Conservation (phyloP, 2,329 filamentous ascomycete species). For the Catunica adiposa region DNA sequence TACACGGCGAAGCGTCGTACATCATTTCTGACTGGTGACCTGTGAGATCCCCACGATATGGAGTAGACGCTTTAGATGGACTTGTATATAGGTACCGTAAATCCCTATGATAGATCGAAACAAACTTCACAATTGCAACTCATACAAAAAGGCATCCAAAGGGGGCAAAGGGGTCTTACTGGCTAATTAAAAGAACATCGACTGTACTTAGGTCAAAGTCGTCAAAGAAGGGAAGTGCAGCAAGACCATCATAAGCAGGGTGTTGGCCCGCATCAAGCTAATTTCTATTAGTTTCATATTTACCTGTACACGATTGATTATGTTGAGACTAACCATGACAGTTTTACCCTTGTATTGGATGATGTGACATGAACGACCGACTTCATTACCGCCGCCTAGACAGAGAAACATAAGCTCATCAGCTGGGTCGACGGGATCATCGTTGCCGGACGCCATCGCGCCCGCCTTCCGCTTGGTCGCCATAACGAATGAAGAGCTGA, state of each 20-base stretch:
- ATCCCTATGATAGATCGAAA: not conserved
- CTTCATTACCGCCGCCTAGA: slow-evolving; percentile 89
- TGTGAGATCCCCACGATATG: not conserved
- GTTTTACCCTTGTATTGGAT: slow-evolving; percentile 99
- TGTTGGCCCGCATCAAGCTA: slow-evolving; percentile 91
- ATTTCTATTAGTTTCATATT: slow-evolving; percentile 17
- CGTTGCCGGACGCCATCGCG: slow-evolving; percentile 25
- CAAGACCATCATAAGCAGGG: slow-evolving; percentile 86
- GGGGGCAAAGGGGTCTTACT: slow-evolving; percentile 51
- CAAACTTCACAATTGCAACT: not conserved
- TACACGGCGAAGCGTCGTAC: not conserved
- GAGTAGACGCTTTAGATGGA: not conserved
- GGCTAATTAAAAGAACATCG: slow-evolving; percentile 92
- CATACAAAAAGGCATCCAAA: not conserved
- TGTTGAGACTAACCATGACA: slow-evolving; percentile 56
- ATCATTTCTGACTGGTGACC: not conserved
- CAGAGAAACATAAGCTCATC: slow-evolving; percentile 92
- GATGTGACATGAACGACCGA: slow-evolving; percentile 92
- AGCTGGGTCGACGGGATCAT: slow-evolving; percentile 80
- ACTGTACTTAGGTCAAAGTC: slow-evolving; percentile 96
- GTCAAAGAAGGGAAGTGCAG: slow-evolving; percentile 90
- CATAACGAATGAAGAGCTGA: too few relatives aligned
- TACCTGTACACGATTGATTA: not conserved
- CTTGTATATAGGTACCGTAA: not conserved
- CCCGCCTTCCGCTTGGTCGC: slow-evolving; percentile 77